Base-by-base conservation (phyloP, 805 yeast genomes). In the Lipomyces yamanashiensis region DNA sequence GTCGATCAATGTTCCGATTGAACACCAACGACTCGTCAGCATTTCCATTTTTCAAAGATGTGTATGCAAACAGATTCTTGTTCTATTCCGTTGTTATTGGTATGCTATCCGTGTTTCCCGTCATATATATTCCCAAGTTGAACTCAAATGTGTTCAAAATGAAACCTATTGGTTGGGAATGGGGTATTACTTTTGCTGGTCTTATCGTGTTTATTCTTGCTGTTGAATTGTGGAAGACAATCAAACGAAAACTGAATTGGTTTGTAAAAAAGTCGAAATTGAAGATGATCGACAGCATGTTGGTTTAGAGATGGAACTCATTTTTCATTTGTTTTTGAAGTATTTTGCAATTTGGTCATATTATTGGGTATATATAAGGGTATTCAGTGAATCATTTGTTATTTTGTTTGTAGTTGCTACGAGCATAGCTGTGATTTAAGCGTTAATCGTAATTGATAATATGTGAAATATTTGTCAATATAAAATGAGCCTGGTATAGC, bases 111-210 rank as follows among this genome's bases (percentile, higher is more conserved):
- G 86, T 88, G 3, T 87, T 90, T 82, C 96, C 96, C 49, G 88
- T 89, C 19, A 85, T 90, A 44, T 90, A 90, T 76, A 90, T 90
- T 67, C 96, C 97, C 7, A 96, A 88, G n/a, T 89, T 90, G 73
- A 90, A 90, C 75, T 77, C 80, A 51, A 82, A 83, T 66, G 96
- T 90, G 8, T 90, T 90, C 74, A 78, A 87, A 70, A 96, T 90
- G 75, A 79, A 75, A 37, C 84, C 86, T 7, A 89, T 90, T 67
- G 82, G 86, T 9, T 85, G 85, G 76, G 96, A 90, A 78, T 90
- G 96, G 96, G 93, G 89, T 15, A 75, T 89, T 64, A 83, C 90
- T 0, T 60, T 76, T 48, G 77, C 87, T 67, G 89, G 84, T 0
- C 82, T 86, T 66, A 77, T 87, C 2, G 61, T 84, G 4, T 90